phyloP scores from a whole-genome alignment of 805 yeast species.

The Cyberlindnera meyerae region DNA sequence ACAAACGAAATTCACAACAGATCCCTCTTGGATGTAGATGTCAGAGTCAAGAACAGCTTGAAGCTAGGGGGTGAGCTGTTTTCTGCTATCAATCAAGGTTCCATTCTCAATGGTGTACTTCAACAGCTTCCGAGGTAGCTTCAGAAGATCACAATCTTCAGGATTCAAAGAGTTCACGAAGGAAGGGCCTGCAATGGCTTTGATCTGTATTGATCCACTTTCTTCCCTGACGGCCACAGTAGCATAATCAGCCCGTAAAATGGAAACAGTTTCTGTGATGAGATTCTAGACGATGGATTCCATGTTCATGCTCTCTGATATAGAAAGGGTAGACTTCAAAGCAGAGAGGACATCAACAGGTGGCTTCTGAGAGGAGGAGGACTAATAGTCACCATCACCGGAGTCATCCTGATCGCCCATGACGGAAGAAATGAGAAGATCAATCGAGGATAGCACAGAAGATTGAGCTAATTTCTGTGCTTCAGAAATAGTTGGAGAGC shows the following conservation, averaged over 20 bases:
- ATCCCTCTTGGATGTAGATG: conserved; percentile 34
- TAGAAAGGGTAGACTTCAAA: conserved; percentile 41
- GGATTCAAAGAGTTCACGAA: conserved; percentile 33
- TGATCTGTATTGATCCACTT: conserved; percentile 26
- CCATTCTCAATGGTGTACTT: conserved; percentile 36
- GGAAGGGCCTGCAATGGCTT: conserved; percentile 28
- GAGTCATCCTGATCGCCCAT: conserved; percentile 24
- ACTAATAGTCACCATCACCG: background rate
- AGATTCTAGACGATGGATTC: conserved; percentile 34
- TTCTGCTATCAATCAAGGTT: conserved; percentile 31
- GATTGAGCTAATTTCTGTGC: too few relatives aligned
- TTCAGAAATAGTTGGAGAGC: too few relatives aligned
- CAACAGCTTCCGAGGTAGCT: conserved; percentile 36
- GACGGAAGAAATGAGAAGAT: conserved; percentile 27
- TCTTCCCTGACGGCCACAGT: conserved; percentile 29
- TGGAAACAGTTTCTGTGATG: conserved; percentile 34
- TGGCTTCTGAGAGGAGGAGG: conserved; percentile 9
- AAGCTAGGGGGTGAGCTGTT: conserved; percentile 31
- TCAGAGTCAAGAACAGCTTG: conserved; percentile 33
- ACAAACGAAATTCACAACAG: conserved; percentile 36
- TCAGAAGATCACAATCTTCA: conserved; percentile 3
- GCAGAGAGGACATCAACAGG: conserved; percentile 29
- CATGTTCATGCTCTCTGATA: conserved; percentile 41
- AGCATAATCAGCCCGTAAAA: conserved; percentile 35
- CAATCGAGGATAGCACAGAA: conserved; percentile 20